A percentile compares a stretch with the other conserved stretches of the same genome.
Conservation (phyloP, 2,329 filamentous ascomycete genomes). For the Colletotrichum paranaense region DNA sequence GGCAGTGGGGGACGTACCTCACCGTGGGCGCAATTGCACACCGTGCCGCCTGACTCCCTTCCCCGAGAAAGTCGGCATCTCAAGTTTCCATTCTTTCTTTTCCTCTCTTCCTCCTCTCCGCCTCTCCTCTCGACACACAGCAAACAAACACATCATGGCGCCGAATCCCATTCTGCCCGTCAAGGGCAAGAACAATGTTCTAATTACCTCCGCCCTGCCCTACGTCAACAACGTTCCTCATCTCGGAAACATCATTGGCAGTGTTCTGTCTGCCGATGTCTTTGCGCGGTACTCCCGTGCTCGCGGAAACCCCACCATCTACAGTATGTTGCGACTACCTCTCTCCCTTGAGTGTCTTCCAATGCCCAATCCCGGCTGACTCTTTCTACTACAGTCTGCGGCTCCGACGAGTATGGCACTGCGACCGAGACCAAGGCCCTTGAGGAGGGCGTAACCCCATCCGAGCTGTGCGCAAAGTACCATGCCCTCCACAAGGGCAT, state of each 20-base stretch:
- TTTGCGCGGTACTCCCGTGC: slow-evolving; percentile 86
- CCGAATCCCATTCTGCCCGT: slow-evolving; percentile 68
- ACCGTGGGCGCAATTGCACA: slow-evolving; percentile 7
- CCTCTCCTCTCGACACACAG: neutral
- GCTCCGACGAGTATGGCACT: slow-evolving; percentile 88
- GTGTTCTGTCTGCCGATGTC: slow-evolving; percentile 89
- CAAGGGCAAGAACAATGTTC: slow-evolving; percentile 83
- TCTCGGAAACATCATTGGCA: slow-evolving; percentile 89
- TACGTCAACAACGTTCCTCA: slow-evolving; percentile 82
- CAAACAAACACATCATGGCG: slow-evolving; percentile 27
- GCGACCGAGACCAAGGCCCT: slow-evolving; percentile 96
- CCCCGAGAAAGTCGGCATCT: neutral
- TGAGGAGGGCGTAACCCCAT: slow-evolving; percentile 84
- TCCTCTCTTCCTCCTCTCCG: neutral
- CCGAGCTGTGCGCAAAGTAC: slow-evolving; percentile 92
- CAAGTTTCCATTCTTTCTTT: neutral
- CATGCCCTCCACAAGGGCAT: slow-evolving; percentile 89
- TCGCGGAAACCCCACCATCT: slow-evolving; percentile 82
- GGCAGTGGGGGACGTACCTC: neutral
- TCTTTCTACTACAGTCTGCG: slow-evolving; percentile 50
- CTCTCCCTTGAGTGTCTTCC: neutral
- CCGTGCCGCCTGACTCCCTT: slow-evolving; percentile 3
- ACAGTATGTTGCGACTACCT: slow-evolving; percentile 49
- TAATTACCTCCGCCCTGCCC: slow-evolving; percentile 91
- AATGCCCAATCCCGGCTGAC: neutral